These are phyloP conservation scores for Apiotrichum veenhuisii DNA, from an alignment of 1,284 basidiomycete species.

Conservation along the genomic window DNA sequence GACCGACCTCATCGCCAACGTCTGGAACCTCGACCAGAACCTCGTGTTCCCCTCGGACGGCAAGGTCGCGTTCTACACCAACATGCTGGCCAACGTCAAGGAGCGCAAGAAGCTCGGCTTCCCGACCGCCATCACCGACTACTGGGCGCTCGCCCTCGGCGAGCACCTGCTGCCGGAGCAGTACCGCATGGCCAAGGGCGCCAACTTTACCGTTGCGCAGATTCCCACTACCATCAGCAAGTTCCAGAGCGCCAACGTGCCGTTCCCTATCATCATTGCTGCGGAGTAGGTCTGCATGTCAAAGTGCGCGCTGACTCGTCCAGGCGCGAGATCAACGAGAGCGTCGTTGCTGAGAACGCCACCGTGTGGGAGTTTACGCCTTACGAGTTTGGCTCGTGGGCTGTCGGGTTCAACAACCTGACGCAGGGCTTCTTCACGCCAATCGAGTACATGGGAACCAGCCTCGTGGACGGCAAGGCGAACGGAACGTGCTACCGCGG, in stretches of 20 bases:
- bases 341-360: constrained; percentile 50
- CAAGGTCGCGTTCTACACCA: constrained; percentile 50
- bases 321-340: constrained; percentile 44
- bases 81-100: constrained; percentile 41
- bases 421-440: constrained; percentile 45
- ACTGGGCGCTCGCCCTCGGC: constrained; percentile 46
- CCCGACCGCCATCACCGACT: constrained; percentile 46
- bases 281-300: constrained; percentile 41
- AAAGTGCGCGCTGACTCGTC: background rate
- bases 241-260: constrained; percentile 32
- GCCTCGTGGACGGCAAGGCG: constrained; percentile 37
- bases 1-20: constrained; percentile 36
- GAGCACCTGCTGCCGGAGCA: constrained; percentile 44
- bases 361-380: constrained; percentile 53
- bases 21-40: constrained; percentile 52
- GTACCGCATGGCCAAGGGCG: constrained; percentile 37
- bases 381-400: constrained; percentile 54
- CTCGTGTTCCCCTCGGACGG: constrained; percentile 49
- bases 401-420: constrained; percentile 37
- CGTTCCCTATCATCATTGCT: constrained; percentile 52
- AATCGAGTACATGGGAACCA: constrained; percentile 46
- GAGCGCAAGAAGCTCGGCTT: constrained; percentile 42
- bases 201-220: constrained; percentile 45
- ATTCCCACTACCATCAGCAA: constrained; percentile 25
- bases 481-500: constrained; percentile 46